Percentiles rank a stretch among this genome's conserved stretches.
Conservation (phyloP, 1,284 basidiomycete species). For the Trichosporon asahii region DNA sequence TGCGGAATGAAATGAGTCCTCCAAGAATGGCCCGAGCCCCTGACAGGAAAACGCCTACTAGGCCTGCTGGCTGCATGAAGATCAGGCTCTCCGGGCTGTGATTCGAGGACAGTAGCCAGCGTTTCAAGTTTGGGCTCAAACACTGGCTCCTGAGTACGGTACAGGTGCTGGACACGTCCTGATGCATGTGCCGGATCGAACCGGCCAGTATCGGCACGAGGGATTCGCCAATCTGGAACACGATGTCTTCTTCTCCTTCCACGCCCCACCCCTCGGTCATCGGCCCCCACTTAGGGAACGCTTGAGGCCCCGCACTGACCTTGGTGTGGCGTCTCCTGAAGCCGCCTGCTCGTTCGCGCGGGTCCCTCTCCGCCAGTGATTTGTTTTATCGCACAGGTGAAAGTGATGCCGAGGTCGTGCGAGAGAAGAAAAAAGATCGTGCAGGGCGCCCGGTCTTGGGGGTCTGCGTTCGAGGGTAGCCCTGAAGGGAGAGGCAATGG, state of each 20-base stretch:
- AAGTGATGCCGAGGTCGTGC: background rate
- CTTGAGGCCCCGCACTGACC: conserved; percentile 4
- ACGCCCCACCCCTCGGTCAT: background rate
- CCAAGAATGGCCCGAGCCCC: background rate
- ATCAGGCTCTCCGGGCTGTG: background rate
- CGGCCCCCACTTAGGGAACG: background rate
- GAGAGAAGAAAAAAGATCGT: background rate
- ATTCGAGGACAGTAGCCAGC: background rate
- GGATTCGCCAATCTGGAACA: background rate
- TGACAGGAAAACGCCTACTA: too few relatives aligned
- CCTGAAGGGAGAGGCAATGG: background rate
- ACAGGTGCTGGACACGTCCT: background rate
- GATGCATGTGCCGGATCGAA: conserved; percentile 1
- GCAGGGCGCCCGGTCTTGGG: background rate
- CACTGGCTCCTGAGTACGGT: background rate
- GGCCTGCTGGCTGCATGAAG: background rate
- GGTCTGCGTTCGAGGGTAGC: background rate
- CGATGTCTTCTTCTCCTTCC: background rate
- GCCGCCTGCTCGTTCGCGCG: background rate
- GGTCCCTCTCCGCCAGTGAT: background rate
- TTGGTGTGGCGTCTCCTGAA: background rate
- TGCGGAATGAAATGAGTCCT: background rate
- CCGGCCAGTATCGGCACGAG: conserved; percentile 2
- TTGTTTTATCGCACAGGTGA: background rate
- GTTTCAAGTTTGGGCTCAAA: conserved; percentile 9